Conservation (phyloP, 2,329 filamentous ascomycete genomes). For the Penicillium sp. region DNA sequence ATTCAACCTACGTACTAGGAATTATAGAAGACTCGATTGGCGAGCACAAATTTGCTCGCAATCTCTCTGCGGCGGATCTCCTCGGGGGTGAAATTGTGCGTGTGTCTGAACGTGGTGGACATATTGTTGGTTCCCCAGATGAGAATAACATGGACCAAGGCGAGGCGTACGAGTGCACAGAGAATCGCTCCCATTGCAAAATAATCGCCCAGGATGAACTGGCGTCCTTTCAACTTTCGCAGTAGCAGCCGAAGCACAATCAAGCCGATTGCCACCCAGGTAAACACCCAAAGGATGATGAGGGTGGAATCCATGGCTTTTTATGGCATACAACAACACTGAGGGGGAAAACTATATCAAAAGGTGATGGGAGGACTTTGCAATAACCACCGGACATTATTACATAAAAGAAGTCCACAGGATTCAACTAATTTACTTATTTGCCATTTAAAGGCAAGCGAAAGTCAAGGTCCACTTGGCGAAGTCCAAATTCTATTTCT, state of each 20-base stretch:
- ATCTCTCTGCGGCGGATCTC: conserved; percentile 30
- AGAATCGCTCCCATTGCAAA: conserved; percentile 10
- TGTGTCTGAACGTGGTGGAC: conserved; percentile 15
- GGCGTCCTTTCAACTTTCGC: conserved; percentile 6
- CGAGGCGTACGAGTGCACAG: conserved; percentile 10
- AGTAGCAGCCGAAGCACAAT: conserved; percentile 8
- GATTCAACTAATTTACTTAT: too few species aligned
- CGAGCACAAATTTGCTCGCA: conserved; percentile 30
- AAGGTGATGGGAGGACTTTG: neutral
- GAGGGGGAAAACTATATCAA: neutral
- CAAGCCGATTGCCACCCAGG: conserved; percentile 8
- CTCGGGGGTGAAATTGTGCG: conserved; percentile 21
- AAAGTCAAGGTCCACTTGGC: neutral
- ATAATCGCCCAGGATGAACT: conserved; percentile 9
- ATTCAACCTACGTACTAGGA: conserved; percentile 25
- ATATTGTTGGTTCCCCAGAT: conserved; percentile 35
- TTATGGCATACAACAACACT: too few species aligned
- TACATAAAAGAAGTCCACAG: too few species aligned
- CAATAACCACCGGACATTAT: neutral
- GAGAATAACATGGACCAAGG: conserved; percentile 29
- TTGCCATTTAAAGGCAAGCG: too few species aligned
- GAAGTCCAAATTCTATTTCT: neutral
- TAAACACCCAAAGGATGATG: conserved; percentile 13
- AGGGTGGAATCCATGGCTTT: conserved; percentile 8
- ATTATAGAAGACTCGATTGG: conserved; percentile 29